Evolutionary conservation across 495 filamentous ascomycete genomes (phyloP), one percentile per base, ranked within the genome.

Genomic region (Aspergillus taichungensis): DNA sequence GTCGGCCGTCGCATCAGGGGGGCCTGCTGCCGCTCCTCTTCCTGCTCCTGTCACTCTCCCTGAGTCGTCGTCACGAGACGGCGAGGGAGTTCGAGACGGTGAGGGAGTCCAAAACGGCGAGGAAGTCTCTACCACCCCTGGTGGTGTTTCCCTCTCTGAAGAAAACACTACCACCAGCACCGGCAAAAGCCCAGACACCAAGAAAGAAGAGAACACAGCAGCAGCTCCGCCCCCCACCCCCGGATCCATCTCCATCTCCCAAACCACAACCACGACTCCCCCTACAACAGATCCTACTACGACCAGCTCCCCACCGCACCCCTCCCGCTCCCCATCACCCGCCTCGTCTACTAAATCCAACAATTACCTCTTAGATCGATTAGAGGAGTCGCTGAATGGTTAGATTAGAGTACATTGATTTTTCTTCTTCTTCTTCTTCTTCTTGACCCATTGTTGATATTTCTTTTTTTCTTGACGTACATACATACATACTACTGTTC

Each of bases 321-420:
- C 13, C 6, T 24, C 40, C 7, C 47, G 53, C 8, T 57, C 60
- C 0, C 49, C 50, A 6, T 63, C 57, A 0, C 51, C 57, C 0
- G 55, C 32, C 9, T 45, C 60, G 4, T 53, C 53, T 8, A 31
- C 41, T 12, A 49, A 34, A n/a, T 62, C 59, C 5, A 49, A 53
- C 34, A 62, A 62, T 47, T 51, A 34, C 12, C 47, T 64, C 39
- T 36, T 64, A 12, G 59, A 64, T 48, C 46, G 50, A 10, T 34
- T 64, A 30, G 61, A 64, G 50, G 59, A 60, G 30, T 53, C 57
- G 0, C 43, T 56, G 32, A 37, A 49, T 33, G 33, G 13, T 27
- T 34, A 43, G 13, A 13, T 13, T 8, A 24, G 18, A 24, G 18
- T 24, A 24, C 9, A 13, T 37, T 37, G 36, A 14, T 13, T 37